Conservation (phyloP, 1,284 basidiomycete genomes). For the Puccinia sorghi region DNA sequence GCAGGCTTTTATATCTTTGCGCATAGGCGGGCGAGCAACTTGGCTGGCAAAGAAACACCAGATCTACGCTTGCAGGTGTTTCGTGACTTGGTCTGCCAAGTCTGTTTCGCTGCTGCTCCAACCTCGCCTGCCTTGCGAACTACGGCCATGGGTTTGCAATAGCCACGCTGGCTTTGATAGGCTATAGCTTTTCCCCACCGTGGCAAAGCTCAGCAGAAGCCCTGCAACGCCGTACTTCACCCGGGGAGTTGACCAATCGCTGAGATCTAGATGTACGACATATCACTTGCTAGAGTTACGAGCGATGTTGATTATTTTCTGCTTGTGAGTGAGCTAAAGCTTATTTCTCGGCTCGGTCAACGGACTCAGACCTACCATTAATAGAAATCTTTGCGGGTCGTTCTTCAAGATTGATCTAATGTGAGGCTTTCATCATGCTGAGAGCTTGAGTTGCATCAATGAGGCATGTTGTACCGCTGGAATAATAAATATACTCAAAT, state of each 20-base stretch:
- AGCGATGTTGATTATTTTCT: no score
- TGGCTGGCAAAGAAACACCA: background rate
- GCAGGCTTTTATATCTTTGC: conserved; percentile 4
- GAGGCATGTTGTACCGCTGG: no score
- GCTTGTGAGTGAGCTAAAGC: no score
- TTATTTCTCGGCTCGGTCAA: no score
- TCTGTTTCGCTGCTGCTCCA: conserved; percentile 1
- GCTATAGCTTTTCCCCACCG: background rate
- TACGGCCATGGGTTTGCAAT: background rate
- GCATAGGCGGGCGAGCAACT: background rate
- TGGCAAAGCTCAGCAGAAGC: background rate
- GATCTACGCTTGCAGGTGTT: background rate
- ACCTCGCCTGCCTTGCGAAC: background rate
- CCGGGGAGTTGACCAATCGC: background rate
- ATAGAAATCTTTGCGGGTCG: no score
- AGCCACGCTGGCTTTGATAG: background rate
- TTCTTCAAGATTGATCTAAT: no score
- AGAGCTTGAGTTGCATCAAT: no score
- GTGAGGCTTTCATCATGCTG: no score
- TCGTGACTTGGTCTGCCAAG: background rate
- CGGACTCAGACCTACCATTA: no score
- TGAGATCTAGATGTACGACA: no score
- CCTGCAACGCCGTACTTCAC: background rate
- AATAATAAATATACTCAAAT: no score
- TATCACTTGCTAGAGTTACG: background rate